Conservation (phyloP, 805 yeast genomes). For the Kluyveromyces wickerhamii region DNA sequence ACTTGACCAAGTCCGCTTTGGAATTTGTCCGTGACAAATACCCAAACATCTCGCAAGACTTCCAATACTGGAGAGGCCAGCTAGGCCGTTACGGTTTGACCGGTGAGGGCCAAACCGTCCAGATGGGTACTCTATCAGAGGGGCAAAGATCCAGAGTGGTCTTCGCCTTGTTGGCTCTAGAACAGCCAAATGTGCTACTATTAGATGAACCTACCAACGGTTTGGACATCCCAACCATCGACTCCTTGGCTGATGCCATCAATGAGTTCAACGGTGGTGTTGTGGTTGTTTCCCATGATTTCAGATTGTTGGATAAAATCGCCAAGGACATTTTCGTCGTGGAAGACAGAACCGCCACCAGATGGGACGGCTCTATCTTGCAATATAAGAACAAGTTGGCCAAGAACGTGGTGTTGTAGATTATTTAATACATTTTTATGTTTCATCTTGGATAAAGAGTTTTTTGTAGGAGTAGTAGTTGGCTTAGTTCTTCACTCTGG, state of each 20-base stretch:
- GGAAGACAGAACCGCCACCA: slow-evolving; percentile 89
- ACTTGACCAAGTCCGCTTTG: slow-evolving; percentile 87
- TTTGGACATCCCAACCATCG: slow-evolving; percentile 96
- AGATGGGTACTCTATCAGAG: slow-evolving; percentile 97
- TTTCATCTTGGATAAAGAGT: too few species aligned
- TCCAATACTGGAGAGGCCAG: slow-evolving; percentile 98
- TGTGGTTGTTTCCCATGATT: slow-evolving; percentile 97
- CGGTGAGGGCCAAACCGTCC: slow-evolving; percentile 97
- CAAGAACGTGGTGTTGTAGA: slow-evolving; percentile 68
- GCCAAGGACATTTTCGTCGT: slow-evolving; percentile 97
- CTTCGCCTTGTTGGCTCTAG: slow-evolving; percentile 90
- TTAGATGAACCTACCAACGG: slow-evolving; percentile 99
- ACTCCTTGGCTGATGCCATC: slow-evolving; percentile 94
- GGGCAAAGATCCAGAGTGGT: slow-evolving; percentile 99
- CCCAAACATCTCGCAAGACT: slow-evolving; percentile 86
- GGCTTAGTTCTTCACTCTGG: too few species aligned
- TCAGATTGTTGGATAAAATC: slow-evolving; percentile 93
- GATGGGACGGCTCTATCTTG: slow-evolving; percentile 91
- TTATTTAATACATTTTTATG: slow-evolving; percentile 2
- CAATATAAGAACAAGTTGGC: slow-evolving; percentile 94
- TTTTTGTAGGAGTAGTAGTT: too few species aligned
- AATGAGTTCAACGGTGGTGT: slow-evolving; percentile 95
- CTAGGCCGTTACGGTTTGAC: slow-evolving; percentile 97
- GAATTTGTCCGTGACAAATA: slow-evolving; percentile 96
- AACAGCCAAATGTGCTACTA: slow-evolving; percentile 87